Conservation (phyloP, 345 rosid genomes). For the Sisymbrium irio region DNA sequence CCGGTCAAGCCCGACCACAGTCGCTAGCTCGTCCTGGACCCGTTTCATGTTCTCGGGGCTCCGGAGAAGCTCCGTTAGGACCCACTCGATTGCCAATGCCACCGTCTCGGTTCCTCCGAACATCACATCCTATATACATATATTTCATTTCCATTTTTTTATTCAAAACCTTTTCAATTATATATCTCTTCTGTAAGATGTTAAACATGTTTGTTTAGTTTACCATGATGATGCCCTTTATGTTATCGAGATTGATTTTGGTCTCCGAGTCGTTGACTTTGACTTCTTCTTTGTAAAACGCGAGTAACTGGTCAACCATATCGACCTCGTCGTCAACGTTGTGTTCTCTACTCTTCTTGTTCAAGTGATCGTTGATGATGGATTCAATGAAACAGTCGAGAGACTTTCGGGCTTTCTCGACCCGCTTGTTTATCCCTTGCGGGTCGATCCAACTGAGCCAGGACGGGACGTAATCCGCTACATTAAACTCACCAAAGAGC, state of each 20-base stretch:
- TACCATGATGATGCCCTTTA: constrained; percentile 93
- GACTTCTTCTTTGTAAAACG: constrained; percentile 53
- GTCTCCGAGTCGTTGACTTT: constrained; percentile 45
- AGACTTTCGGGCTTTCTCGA: constrained; percentile 50
- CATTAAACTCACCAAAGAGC: constrained; percentile 79
- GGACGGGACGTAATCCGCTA: constrained; percentile 60
- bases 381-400: constrained; percentile 67
- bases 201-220: not conserved
- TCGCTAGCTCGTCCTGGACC: constrained; percentile 56
- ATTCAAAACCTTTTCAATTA: not conserved
- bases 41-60: constrained; percentile 48
- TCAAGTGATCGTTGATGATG: constrained; percentile 64
- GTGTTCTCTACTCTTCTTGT: constrained; percentile 29
- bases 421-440: constrained; percentile 46
- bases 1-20: constrained; percentile 51
- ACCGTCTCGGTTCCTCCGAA: constrained; percentile 75
- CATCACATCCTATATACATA: constrained; percentile 41
- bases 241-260: constrained; percentile 57
- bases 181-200: not conserved
- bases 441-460: constrained; percentile 64
- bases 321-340: constrained; percentile 37
- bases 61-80: constrained; percentile 53
- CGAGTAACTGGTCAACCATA: constrained; percentile 82
- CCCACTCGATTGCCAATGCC: constrained; percentile 74
- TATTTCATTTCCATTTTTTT: not conserved